Conservation (phyloP, 768 basidiomycete species). For the Tephrocybe sp. region DNA sequence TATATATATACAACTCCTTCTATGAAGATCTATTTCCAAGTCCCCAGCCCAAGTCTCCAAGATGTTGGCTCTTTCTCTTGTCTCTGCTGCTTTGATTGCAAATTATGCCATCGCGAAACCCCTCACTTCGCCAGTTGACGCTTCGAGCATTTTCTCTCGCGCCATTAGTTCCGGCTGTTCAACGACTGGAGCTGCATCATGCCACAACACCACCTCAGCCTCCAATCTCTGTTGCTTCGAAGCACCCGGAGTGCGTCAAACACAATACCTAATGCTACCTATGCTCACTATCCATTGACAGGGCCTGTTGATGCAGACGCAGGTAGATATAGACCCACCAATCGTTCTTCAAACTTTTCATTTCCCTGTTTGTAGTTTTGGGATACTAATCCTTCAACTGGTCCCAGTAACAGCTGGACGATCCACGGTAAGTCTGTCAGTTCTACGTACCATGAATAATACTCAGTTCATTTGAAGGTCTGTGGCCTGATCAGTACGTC, state of each 20-base stretch:
- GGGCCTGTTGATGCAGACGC: slow-evolving; percentile 58
- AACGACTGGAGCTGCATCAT: slow-evolving; percentile 47
- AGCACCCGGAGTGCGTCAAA: slow-evolving; percentile 51
- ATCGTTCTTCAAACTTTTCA: background rate
- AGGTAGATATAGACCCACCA: slow-evolving; percentile 22
- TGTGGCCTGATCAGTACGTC: slow-evolving; percentile 16
- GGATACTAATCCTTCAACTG: slow-evolving; percentile 63
- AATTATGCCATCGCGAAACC: slow-evolving; percentile 7
- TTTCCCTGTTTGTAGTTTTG: slow-evolving; percentile 50
- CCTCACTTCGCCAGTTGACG: background rate
- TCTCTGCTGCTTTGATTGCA: background rate
- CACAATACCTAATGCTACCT: background rate
- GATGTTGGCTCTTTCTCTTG: slow-evolving; percentile 3
- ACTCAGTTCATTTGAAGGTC: slow-evolving; percentile 39
- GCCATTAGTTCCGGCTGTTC: slow-evolving; percentile 47
- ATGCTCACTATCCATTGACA: slow-evolving; percentile 23
- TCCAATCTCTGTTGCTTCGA: slow-evolving; percentile 63
- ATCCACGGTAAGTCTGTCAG: slow-evolving; percentile 55
- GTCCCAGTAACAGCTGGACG: slow-evolving; percentile 69
- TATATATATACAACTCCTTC: too few species aligned
- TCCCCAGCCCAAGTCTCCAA: background rate
- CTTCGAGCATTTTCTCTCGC: slow-evolving; percentile 21
- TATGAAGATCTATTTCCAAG: background rate
- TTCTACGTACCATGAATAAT: slow-evolving; percentile 2
- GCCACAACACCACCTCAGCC: slow-evolving; percentile 46